A percentile compares a stretch with the other conserved stretches of the same genome.
Evolutionary conservation across 768 basidiomycete species (phyloP).

Genomic region (Leccinum olivaceopallidum): DNA sequence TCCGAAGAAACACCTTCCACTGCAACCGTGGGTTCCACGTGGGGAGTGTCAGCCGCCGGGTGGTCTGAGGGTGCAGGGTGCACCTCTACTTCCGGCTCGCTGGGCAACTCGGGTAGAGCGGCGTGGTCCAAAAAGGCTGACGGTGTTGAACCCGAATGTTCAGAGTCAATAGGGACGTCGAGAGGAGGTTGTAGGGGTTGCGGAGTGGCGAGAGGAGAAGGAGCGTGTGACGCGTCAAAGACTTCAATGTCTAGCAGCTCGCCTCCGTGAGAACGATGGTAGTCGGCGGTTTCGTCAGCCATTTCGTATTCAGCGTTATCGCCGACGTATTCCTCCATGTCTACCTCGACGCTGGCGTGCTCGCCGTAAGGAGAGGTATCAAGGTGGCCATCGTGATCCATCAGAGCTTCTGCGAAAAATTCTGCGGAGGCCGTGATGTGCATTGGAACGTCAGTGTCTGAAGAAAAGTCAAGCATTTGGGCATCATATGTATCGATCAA

Average conservation of each 20-base stretch:
- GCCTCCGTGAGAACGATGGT: conserved; percentile 17
- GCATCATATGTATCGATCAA: conserved; percentile 56
- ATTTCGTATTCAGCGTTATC: conserved; percentile 52
- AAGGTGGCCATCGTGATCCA: conserved; percentile 57
- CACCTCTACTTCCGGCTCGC: conserved; percentile 14
- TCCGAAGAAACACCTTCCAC: conserved; percentile 13
- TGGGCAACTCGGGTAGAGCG: conserved; percentile 4
- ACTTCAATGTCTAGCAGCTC: conserved; percentile 43
- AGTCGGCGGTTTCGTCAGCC: conserved; percentile 35
- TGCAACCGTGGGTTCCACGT: conserved; percentile 17
- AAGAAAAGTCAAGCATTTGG: conserved; percentile 61
- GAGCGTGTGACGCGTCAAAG: conserved; percentile 37
- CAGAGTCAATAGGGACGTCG: conserved; percentile 21
- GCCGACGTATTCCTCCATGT: conserved; percentile 58
- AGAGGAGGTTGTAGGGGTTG: conserved; percentile 16
- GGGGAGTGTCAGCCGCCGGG: conserved; percentile 13
- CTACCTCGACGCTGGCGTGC: conserved; percentile 55
- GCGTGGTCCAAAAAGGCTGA: conserved; percentile 8
- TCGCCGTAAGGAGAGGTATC: conserved; percentile 29
- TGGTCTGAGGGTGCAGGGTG: conserved; percentile 19
- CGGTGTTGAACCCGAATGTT: conserved; percentile 4
- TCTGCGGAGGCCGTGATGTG: conserved; percentile 45
- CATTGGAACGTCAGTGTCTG: conserved; percentile 64
- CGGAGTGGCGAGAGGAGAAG: conserved; percentile 28
- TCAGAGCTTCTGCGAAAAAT: conserved; percentile 51